Conservation (phyloP, 164 flowering plant species). For the Tetrastigma voinierianum region DNA sequence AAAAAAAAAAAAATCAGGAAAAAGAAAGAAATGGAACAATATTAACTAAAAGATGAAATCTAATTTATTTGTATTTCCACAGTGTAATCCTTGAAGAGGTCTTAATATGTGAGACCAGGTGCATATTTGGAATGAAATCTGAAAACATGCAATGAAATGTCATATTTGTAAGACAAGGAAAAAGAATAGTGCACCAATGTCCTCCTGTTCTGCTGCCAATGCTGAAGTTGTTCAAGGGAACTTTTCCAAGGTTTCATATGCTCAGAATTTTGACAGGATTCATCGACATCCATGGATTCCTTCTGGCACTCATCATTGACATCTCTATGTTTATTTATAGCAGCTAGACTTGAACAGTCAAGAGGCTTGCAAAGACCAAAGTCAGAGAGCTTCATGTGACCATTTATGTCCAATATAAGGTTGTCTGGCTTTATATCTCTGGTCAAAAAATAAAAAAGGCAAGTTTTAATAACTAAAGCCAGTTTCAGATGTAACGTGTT, state of each 20-base stretch:
- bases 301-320: constrained; percentile 62
- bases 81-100: no score
- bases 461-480: constrained; percentile 2
- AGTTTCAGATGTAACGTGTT: background rate
- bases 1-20: background rate
- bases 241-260: constrained; percentile 75
- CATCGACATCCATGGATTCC: constrained; percentile 82
- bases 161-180: background rate
- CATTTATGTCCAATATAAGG: constrained; percentile 81
- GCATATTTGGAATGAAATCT: background rate
- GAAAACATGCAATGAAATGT: background rate
- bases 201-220: constrained; percentile 91
- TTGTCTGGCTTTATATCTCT: constrained; percentile 98
- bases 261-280: constrained; percentile 43
- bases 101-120: no score
- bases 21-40: background rate
- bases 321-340: constrained; percentile 72
- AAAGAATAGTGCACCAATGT: constrained; percentile 47
- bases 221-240: constrained; percentile 80
- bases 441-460: constrained; percentile 15
- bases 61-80: no score
- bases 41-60: no score
- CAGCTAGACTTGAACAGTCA: constrained; percentile 65
- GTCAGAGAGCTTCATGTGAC: constrained; percentile 97
- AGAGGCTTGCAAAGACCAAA: constrained; percentile 99